Evolutionary conservation across 1,139 yeast species (phyloP).

Genomic region (Kodamaea arcana): DNA sequence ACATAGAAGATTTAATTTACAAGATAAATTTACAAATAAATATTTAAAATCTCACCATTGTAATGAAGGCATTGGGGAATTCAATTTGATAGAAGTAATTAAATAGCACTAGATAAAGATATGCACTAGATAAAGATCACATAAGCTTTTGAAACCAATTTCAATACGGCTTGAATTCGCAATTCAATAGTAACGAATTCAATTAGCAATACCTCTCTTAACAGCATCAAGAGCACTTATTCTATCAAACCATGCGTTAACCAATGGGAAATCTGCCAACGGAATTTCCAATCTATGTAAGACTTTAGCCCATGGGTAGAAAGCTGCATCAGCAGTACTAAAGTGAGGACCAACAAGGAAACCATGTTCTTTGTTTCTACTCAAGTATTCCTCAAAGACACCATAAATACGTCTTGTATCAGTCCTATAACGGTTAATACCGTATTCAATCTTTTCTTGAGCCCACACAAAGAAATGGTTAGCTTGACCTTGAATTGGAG

Average conservation of each 20-base stretch:
- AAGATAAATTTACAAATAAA: too few relatives aligned
- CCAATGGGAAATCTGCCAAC: slow-evolving; percentile 37
- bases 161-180: too few relatives aligned
- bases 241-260: slow-evolving; percentile 40
- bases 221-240: slow-evolving; percentile 35
- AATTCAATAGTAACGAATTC: too few relatives aligned
- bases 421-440: slow-evolving; percentile 43
- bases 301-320: slow-evolving; percentile 35
- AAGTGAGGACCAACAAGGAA: slow-evolving; percentile 55
- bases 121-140: too few relatives aligned
- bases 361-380: slow-evolving; percentile 32
- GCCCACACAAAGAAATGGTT: slow-evolving; percentile 43
- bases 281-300: slow-evolving; percentile 27
- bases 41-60: too few relatives aligned
- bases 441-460: slow-evolving; percentile 48
- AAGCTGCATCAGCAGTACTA: slow-evolving; percentile 53
- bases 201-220: slow-evolving; percentile 26
- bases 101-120: too few relatives aligned
- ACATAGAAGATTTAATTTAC: too few relatives aligned
- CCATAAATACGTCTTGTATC: slow-evolving; percentile 52
- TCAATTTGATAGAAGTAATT: too few relatives aligned
- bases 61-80: too few relatives aligned
- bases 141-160: too few relatives aligned
- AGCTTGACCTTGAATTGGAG: slow-evolving; percentile 62
- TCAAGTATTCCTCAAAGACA: slow-evolving; percentile 48